A percentile compares a stretch with the other conserved stretches of the same genome.
These are phyloP conservation scores for Cytospora piceae DNA, from an alignment of 2,329 filamentous ascomycete species.

Conservation along the genomic window DNA sequence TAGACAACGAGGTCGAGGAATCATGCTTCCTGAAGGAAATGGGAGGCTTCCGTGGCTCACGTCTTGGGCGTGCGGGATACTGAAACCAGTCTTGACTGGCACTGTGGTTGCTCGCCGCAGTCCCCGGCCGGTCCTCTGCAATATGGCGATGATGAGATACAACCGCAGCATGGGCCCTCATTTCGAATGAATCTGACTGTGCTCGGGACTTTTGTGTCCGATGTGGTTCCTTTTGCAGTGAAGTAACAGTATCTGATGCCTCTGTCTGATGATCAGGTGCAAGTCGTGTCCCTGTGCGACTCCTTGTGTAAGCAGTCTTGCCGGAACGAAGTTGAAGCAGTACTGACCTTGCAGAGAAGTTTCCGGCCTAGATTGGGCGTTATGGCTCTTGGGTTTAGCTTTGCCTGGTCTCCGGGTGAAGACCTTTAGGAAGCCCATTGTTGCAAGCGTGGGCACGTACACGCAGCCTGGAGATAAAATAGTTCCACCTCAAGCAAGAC, in stretches of 20 bases:
- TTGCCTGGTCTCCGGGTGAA: conserved; percentile 38
- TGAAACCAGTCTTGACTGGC: conserved; percentile 13
- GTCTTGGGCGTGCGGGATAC: conserved; percentile 10
- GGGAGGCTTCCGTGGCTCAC: conserved; percentile 27
- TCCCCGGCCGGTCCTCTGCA: conserved; percentile 42
- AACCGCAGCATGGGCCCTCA: conserved; percentile 38
- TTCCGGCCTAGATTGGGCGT: neutral
- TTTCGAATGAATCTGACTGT: conserved; percentile 25
- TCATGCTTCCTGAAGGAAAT: conserved; percentile 31
- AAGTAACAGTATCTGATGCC: neutral
- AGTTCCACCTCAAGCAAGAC: neutral
- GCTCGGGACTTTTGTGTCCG: conserved; percentile 31
- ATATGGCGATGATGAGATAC: conserved; percentile 36
- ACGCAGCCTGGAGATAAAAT: neutral
- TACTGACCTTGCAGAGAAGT: conserved; percentile 16
- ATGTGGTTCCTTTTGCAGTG: neutral
- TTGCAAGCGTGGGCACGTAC: conserved; percentile 27
- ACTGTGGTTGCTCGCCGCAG: conserved; percentile 34
- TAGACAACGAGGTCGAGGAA: conserved; percentile 20
- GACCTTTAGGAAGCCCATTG: conserved; percentile 44
- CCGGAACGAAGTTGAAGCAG: too few species aligned
- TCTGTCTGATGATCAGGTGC: conserved; percentile 34
- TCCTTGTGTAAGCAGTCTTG: conserved; percentile 1
- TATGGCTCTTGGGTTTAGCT: conserved; percentile 20
- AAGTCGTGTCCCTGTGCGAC: neutral